phyloP scores from a whole-genome alignment of 495 filamentous ascomycete species.

The Penicillium odoratum region DNA sequence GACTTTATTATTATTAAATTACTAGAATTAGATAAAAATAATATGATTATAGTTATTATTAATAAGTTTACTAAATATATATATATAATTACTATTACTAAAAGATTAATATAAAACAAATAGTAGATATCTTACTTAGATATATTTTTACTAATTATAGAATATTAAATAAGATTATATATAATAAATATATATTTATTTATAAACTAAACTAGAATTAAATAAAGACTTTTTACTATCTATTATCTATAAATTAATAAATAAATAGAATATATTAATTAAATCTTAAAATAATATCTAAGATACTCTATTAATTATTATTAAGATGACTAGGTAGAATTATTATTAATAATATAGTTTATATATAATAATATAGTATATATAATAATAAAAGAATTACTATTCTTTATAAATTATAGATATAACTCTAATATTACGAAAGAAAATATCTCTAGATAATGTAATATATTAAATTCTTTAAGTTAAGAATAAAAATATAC shows the following conservation, averaged over 20 bases:
- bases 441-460: constrained; percentile 12
- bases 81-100: no score
- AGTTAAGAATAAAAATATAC: no score
- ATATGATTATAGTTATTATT: not conserved
- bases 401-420: not conserved
- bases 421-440: no score
- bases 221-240: no score
- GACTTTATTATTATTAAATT: not conserved
- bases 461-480: constrained; percentile 4
- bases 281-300: constrained; percentile 9
- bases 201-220: no score
- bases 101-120: not conserved
- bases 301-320: constrained; percentile 10
- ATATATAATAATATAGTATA: constrained; percentile 14
- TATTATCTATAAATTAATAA: no score
- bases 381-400: not conserved
- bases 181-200: constrained; percentile 9
- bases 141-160: not conserved
- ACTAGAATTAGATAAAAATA: not conserved
- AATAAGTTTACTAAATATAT: not conserved
- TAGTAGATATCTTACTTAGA: not conserved
- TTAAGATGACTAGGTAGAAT: constrained; percentile 5
- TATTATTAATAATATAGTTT: constrained; percentile 9
- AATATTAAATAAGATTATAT: not conserved
- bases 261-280: constrained; percentile 10